Evolutionary conservation across 495 filamentous ascomycete genomes (phyloP).

Genomic region (Lophiotrema nucula): DNA sequence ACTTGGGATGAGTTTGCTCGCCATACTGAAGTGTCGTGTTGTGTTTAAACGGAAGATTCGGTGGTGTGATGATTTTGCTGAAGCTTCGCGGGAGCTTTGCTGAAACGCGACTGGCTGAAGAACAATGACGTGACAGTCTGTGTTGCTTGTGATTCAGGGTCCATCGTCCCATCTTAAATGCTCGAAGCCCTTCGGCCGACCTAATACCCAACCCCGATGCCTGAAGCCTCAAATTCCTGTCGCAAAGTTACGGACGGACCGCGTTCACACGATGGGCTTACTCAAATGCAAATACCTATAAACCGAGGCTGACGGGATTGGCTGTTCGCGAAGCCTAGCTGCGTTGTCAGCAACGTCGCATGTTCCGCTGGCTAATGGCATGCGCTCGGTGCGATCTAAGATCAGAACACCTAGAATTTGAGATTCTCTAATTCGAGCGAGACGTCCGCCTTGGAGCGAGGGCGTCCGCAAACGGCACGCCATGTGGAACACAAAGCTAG

Average conservation of each 20-base stretch:
- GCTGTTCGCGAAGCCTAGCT: neutral
- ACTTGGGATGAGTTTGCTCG: conserved; percentile 53
- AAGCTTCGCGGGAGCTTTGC: no score
- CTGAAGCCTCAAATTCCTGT: no score
- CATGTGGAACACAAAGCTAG: no score
- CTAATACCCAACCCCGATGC: no score
- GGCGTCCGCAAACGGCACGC: no score
- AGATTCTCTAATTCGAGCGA: neutral
- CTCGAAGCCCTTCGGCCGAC: no score
- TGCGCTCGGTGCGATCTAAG: neutral
- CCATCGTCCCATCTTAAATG: no score
- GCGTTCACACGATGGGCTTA: no score
- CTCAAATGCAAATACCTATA: conserved; percentile 5
- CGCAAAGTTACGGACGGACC: no score
- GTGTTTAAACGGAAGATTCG: neutral
- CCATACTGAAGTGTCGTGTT: conserved; percentile 33
- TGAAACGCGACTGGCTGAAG: conserved; percentile 6
- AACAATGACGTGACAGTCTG: conserved; percentile 5
- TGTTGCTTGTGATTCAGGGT: no score
- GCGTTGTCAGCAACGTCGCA: conserved; percentile 1
- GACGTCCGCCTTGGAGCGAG: no score
- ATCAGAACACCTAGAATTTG: neutral
- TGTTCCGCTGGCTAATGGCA: neutral
- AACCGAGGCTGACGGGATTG: neutral
- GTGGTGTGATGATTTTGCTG: no score